Conservation (phyloP, 2,329 filamentous ascomycete genomes). For the Aspergillus thermomutatus region DNA sequence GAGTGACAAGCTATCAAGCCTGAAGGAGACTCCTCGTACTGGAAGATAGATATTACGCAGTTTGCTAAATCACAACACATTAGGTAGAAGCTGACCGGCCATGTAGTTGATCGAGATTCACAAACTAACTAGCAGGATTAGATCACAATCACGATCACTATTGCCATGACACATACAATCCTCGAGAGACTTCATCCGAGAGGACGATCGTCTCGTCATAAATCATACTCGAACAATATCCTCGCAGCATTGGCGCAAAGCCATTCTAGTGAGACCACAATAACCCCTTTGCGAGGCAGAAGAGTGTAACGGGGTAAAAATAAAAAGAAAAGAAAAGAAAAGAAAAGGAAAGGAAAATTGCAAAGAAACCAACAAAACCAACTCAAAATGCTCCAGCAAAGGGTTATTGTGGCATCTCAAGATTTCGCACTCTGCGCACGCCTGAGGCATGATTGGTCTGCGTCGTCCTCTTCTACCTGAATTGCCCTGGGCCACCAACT, state of each 20-base stretch:
- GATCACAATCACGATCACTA: background rate
- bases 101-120: background rate
- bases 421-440: background rate
- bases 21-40: background rate
- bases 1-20: background rate
- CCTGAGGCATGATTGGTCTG: background rate
- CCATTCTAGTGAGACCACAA: background rate
- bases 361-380: slow-evolving; percentile 1
- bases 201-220: background rate
- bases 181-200: background rate
- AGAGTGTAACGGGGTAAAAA: background rate
- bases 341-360: background rate
- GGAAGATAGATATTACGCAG: background rate
- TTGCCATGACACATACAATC: background rate
- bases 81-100: background rate
- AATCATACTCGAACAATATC: background rate
- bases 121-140: background rate
- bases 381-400: background rate
- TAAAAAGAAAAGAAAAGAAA: background rate
- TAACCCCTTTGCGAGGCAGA: slow-evolving; percentile 1
- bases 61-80: background rate
- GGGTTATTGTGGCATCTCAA: background rate
- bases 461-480: slow-evolving; percentile 22
- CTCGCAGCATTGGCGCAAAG: background rate
- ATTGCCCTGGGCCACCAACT: slow-evolving; percentile 34